Evolutionary conservation across 164 flowering plant species (phyloP).

Genomic region (Macadamia tetraphylla): DNA sequence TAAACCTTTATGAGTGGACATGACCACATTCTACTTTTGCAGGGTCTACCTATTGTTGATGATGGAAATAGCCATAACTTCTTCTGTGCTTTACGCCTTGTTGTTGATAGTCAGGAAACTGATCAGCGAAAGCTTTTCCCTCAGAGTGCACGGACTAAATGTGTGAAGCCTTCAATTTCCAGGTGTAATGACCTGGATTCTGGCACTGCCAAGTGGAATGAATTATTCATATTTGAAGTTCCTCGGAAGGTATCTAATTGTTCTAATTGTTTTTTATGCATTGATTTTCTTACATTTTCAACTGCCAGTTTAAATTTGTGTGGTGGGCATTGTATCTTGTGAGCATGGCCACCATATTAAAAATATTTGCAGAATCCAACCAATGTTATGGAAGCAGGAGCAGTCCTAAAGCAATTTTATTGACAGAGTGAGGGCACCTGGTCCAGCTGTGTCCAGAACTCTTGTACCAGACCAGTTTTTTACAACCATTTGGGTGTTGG

Average conservation of each 20-base stretch:
- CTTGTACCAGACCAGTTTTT: no score
- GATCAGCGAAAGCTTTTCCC: constrained; percentile 93
- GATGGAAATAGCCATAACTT: constrained; percentile 88
- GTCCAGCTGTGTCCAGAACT: no score
- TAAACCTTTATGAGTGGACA: neutral
- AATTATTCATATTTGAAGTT: constrained; percentile 91
- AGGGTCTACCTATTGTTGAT: constrained; percentile 76
- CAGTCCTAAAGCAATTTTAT: no score
- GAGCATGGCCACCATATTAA: no score
- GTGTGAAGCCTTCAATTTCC: constrained; percentile 59
- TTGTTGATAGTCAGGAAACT: constrained; percentile 63
- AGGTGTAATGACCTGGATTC: constrained; percentile 24
- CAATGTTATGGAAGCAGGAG: no score
- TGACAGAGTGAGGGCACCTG: no score
- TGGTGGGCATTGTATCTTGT: neutral
- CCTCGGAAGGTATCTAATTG: constrained; percentile 59
- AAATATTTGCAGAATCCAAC: no score
- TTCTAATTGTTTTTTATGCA: neutral
- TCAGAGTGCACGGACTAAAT: constrained; percentile 96
- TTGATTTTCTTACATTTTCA: constrained; percentile 1
- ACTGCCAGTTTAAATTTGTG: neutral
- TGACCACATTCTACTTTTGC: constrained; percentile 18
- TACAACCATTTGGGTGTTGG: no score
- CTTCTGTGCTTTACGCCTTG: constrained; percentile 91
- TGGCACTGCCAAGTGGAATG: constrained; percentile 86